Evolutionary conservation across 768 basidiomycete genomes (phyloP).

Genomic region (Artomyces pyxidatus): DNA sequence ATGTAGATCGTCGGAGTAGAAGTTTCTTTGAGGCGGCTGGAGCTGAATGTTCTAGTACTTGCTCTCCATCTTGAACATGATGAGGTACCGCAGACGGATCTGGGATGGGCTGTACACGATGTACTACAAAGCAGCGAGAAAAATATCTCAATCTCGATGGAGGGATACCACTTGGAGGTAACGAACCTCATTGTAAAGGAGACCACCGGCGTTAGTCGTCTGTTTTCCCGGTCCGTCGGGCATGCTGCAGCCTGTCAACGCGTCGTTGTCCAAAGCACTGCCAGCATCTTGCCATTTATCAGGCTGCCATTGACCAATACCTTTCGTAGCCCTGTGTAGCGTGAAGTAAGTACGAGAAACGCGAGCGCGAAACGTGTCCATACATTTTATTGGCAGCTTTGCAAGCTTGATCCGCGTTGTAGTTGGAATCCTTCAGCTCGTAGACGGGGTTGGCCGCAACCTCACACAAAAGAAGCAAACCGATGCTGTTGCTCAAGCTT

Average conservation of each 20-base stretch:
- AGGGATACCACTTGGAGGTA: too few species aligned
- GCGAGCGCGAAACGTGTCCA: neutral
- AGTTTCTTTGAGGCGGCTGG: too few species aligned
- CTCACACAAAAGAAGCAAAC: constrained; percentile 54
- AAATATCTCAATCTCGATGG: too few species aligned
- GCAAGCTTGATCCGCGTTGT: constrained; percentile 34
- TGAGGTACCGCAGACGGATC: constrained; percentile 47
- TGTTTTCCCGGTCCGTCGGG: constrained; percentile 42
- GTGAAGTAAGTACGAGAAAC: neutral
- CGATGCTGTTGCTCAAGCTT: constrained; percentile 43
- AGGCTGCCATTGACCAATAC: constrained; percentile 45
- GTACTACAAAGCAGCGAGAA: constrained; percentile 41
- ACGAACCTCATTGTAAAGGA: constrained; percentile 53
- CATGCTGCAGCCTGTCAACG: constrained; percentile 48
- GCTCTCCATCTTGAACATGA: constrained; percentile 38
- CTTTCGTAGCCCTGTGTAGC: constrained; percentile 40
- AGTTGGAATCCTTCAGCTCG: constrained; percentile 38
- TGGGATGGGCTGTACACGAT: constrained; percentile 54
- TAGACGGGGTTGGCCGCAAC: constrained; percentile 49
- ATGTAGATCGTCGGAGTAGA: too few species aligned
- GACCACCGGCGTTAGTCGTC: constrained; percentile 21
- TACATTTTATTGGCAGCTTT: constrained; percentile 31
- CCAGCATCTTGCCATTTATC: constrained; percentile 54
- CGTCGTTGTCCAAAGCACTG: constrained; percentile 36
- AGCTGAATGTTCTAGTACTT: too few species aligned